Evolutionary conservation across 2,329 filamentous ascomycete species (phyloP).

Genomic region (Byssothecium circinans): DNA sequence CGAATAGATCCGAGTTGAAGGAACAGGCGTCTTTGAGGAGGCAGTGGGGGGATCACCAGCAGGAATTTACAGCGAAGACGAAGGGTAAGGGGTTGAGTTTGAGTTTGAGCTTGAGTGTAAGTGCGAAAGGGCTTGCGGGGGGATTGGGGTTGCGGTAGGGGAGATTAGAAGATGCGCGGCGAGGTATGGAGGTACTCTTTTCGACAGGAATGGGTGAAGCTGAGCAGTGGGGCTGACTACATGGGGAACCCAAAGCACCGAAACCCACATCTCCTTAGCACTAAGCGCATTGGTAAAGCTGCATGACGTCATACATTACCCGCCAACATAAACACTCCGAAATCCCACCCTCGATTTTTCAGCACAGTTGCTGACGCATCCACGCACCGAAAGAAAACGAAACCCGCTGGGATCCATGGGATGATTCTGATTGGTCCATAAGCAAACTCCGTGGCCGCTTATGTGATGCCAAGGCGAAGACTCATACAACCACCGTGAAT

Average conservation of each 20-base stretch:
- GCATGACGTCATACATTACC: too few relatives aligned
- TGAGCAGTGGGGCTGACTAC: too few relatives aligned
- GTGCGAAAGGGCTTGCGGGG: constrained; percentile 23
- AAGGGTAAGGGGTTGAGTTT: constrained; percentile 34
- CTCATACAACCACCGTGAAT: background rate
- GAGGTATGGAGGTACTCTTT: background rate
- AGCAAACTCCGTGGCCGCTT: background rate
- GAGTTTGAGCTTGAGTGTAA: constrained; percentile 34
- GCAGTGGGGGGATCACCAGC: constrained; percentile 31
- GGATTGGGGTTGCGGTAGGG: constrained; percentile 16
- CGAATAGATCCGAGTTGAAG: constrained; percentile 16
- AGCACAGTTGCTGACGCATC: background rate
- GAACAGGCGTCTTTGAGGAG: constrained; percentile 25
- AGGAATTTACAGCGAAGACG: constrained; percentile 26
- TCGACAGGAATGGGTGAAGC: too few relatives aligned
- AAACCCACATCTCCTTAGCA: too few relatives aligned
- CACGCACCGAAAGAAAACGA: background rate
- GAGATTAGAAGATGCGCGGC: constrained; percentile 1
- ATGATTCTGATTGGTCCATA: background rate
- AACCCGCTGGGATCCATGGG: background rate
- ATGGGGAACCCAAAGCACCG: too few relatives aligned
- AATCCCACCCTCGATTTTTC: background rate
- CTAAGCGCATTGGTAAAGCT: too few relatives aligned
- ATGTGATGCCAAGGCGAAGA: background rate
- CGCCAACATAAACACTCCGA: background rate